These are phyloP conservation scores for Cyclotella kingstonii DNA, from an alignment of 108 stramenopile genomes.

Conservation along the genomic window DNA sequence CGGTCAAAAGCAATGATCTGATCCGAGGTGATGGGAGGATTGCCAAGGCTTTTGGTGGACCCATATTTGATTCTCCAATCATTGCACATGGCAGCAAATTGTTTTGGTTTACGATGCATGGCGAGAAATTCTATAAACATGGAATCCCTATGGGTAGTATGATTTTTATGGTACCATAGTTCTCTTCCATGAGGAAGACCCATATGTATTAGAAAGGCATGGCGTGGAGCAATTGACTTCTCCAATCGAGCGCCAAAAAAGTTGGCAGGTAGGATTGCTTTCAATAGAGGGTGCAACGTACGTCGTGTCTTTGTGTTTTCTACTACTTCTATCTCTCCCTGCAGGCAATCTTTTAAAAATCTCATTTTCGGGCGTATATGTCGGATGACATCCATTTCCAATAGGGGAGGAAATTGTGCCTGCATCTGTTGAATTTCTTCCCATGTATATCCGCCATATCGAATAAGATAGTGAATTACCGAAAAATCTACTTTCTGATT, in stretches of 20 bases:
- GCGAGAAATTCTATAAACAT: constrained; percentile 60
- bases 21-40: constrained; percentile 48
- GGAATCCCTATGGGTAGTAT: constrained; percentile 12
- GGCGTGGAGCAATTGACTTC: constrained; percentile 69
- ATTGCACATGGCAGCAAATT: constrained; percentile 77
- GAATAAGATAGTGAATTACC: constrained; percentile 57
- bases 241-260: constrained; percentile 80
- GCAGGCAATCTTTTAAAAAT: constrained; percentile 67
- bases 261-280: constrained; percentile 50
- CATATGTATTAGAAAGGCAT: constrained; percentile 69
- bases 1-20: constrained; percentile 75
- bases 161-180: constrained; percentile 48
- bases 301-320: not conserved
- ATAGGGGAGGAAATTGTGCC: constrained; percentile 65
- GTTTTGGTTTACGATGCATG: constrained; percentile 62
- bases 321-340: not conserved
- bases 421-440: constrained; percentile 60
- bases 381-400: constrained; percentile 57
- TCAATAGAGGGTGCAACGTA: constrained; percentile 16
- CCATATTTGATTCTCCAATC: constrained; percentile 44
- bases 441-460: constrained; percentile 50
- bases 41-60: constrained; percentile 6
- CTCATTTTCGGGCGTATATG: constrained; percentile 79
- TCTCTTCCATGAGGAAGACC: constrained; percentile 25
- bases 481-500: constrained; percentile 31